Evolutionary conservation across 1,139 yeast genomes (phyloP), one percentile per base, ranked within the genome.

Genomic region (Diutina neorugosa): DNA sequence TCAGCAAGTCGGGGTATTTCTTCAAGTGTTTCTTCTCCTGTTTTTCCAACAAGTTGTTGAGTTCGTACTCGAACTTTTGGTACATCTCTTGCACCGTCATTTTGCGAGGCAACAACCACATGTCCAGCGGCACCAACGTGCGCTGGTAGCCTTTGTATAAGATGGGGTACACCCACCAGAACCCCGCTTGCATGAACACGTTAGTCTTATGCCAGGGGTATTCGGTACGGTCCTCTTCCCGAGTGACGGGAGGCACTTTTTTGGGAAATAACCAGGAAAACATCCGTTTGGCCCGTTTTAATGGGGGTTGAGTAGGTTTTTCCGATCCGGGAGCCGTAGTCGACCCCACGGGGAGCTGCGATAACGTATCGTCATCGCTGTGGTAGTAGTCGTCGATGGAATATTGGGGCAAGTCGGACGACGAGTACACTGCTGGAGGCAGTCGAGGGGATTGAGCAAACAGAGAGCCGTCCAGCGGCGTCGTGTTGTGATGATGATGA

Each of bases 161-260:
- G 11, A 73, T 63, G 11, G 78, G 77, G 64, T 67, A 65, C 54
- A 74, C 62, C 78, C 79, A 74, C 63, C 64, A 65, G 56, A 74
- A 74, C 3, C 72, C 61, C 37, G 69, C 59, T 56, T 69, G 64
- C 51, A 59, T 61, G 20, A 70, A 43, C 4, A 58, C 51, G 54
- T 66, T 68, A 12, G 65, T 59, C 8, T 51, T 54, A 47, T 65
- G 64, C 74, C 76, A 71, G 4, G 76, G 77, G 57, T 71, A 74
- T 1, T 62, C 59, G 41, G 59, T 59, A 46, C 78, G 61, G 53
- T 74, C 78, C 27, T 70, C 74, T n/a, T 65, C 69, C 2, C 59
- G 42, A 5, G 68, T 66, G 8, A 73, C 57, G 1, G 70, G 69
- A 2, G 77, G 76, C 1, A 72, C 73, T 21, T 55, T 54, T 52